A percentile compares a stretch with the other conserved stretches of the same genome.
Conservation (phyloP, 2,329 filamentous ascomycete genomes). For the Hortaea werneckii region DNA sequence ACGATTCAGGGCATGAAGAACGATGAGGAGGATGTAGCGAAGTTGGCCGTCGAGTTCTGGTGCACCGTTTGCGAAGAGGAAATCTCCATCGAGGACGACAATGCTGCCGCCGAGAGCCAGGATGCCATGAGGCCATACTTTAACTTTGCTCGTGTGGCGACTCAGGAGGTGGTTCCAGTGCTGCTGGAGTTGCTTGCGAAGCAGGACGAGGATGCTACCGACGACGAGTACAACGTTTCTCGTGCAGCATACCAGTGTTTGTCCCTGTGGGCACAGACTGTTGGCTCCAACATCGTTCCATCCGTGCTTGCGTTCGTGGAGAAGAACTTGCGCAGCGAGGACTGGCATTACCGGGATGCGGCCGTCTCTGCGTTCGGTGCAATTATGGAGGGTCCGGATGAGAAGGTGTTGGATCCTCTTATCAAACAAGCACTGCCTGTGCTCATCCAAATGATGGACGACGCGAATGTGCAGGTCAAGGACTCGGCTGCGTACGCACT, state of each 20-base stretch:
- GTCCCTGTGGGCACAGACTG: slow-evolving; percentile 88
- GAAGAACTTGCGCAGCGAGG: slow-evolving; percentile 74
- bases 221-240: slow-evolving; percentile 96
- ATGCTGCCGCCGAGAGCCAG: slow-evolving; percentile 60
- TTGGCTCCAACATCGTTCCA: slow-evolving; percentile 71
- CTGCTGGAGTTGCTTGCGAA: slow-evolving; percentile 81
- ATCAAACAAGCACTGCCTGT: slow-evolving; percentile 92
- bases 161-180: slow-evolving; percentile 87
- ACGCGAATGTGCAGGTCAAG: slow-evolving; percentile 78
- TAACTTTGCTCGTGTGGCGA: slow-evolving; percentile 89
- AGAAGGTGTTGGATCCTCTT: slow-evolving; percentile 81
- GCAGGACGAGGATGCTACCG: slow-evolving; percentile 92
- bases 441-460: slow-evolving; percentile 85
- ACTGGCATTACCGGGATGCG: slow-evolving; percentile 92
- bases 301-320: slow-evolving; percentile 89
- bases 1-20: slow-evolving; percentile 99
- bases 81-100: slow-evolving; percentile 95
- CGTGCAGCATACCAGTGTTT: slow-evolving; percentile 94
- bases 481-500: slow-evolving; percentile 95
- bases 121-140: slow-evolving; percentile 82
- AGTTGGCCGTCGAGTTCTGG: slow-evolving; percentile 98
- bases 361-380: slow-evolving; percentile 95
- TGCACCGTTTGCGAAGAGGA: slow-evolving; percentile 99
- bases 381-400: slow-evolving; percentile 97
- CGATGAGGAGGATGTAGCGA: slow-evolving; percentile 93